These are phyloP conservation scores for Stropharia rugosoannulata DNA, from an alignment of 768 basidiomycete genomes.

Conservation along the genomic window DNA sequence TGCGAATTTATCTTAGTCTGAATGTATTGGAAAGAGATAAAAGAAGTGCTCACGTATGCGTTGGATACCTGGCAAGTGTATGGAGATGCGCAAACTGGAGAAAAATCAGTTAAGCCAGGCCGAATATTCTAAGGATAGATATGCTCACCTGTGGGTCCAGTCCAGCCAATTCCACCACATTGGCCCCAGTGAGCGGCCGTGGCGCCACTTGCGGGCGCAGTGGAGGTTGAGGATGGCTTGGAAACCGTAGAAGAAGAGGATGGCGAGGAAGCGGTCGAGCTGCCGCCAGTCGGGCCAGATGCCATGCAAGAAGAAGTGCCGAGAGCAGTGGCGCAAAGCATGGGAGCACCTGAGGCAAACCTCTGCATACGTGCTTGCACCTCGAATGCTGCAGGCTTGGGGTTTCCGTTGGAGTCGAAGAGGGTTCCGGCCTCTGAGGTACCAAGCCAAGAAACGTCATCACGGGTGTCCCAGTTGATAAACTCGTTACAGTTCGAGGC, in stretches of 20 bases:
- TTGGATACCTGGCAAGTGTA: slow-evolving; percentile 6
- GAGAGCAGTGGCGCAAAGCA: slow-evolving; percentile 12
- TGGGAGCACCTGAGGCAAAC: slow-evolving; percentile 8
- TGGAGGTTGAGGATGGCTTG: neutral
- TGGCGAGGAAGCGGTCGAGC: neutral
- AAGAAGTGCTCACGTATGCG: neutral
- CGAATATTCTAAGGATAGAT: too few relatives aligned
- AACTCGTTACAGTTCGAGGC: slow-evolving; percentile 12
- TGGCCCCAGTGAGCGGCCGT: slow-evolving; percentile 6
- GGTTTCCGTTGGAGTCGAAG: slow-evolving; percentile 15
- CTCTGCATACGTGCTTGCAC: slow-evolving; percentile 11
- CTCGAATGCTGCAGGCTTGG: slow-evolving; percentile 14
- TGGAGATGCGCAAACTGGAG: slow-evolving; percentile 3
- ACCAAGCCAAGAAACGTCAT: slow-evolving; percentile 13
- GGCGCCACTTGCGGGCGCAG: neutral
- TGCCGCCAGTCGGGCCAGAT: slow-evolving; percentile 4
- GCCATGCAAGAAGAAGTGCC: slow-evolving; percentile 12
- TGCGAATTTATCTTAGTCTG: neutral
- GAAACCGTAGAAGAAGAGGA: neutral
- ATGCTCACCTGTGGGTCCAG: slow-evolving; percentile 5
- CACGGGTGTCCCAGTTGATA: slow-evolving; percentile 15
- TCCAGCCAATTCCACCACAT: slow-evolving; percentile 13
- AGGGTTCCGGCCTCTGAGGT: slow-evolving; percentile 11
- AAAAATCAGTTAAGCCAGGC: neutral
- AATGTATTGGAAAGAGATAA: neutral